phyloP scores from a whole-genome alignment of 2,329 filamentous ascomycete species.

The Colletotrichum somersetense region DNA sequence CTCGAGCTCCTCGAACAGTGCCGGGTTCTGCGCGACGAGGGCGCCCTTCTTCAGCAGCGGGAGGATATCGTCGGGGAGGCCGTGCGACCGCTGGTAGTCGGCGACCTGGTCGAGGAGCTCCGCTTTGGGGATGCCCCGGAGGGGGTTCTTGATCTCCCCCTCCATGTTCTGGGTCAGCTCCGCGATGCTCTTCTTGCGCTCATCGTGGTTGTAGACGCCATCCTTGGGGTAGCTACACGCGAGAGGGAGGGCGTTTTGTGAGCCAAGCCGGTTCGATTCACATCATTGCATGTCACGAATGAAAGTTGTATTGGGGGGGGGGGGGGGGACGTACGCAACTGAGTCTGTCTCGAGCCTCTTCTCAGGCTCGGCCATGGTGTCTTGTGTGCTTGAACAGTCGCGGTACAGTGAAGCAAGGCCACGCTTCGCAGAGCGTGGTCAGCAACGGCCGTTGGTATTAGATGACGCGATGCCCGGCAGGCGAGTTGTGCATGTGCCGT shows the following conservation, averaged over 20 bases:
- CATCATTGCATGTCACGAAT: background rate
- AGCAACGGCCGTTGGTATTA: too few relatives aligned
- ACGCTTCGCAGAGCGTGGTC: background rate
- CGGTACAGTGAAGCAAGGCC: background rate
- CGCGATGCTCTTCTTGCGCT: constrained; percentile 27
- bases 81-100: constrained; percentile 63
- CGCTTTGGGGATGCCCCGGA: constrained; percentile 64
- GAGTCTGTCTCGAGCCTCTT: constrained; percentile 13
- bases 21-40: constrained; percentile 66
- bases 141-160: constrained; percentile 57
- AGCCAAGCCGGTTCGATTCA: background rate
- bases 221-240: constrained; percentile 2
- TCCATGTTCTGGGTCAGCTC: constrained; percentile 37
- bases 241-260: background rate
- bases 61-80: constrained; percentile 59
- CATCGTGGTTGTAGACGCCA: constrained; percentile 1
- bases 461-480: constrained; percentile 2
- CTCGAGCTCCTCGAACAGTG: constrained; percentile 60
- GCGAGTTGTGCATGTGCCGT: background rate
- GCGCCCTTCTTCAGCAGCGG: constrained; percentile 61
- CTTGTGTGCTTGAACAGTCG: background rate
- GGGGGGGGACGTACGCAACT: background rate
- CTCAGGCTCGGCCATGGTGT: constrained; percentile 8
- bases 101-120: constrained; percentile 67
- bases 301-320: background rate